Base-by-base conservation (phyloP, 2,329 filamentous ascomycete genomes). In the Ophiostoma sp. region DNA sequence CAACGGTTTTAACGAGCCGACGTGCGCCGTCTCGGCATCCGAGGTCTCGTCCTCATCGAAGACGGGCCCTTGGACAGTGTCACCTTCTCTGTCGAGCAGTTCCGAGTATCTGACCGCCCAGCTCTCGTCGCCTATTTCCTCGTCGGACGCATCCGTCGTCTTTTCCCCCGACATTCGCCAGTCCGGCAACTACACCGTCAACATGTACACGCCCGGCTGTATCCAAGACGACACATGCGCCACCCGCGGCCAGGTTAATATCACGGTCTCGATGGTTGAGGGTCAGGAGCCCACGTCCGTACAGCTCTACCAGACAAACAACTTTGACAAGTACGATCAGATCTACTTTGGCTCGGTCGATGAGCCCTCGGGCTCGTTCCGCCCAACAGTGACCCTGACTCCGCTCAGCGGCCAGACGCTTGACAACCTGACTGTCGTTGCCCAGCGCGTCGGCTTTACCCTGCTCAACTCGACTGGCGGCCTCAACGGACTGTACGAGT, bases 281-380 rank as follows among this genome's bases (percentile, higher is more conserved):
- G 76, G 77, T 47, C 81, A 85, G 5, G 82, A 88, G 69, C 83
- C 85, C 41, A 86, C 83, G 0, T 83, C 85, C 0, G 66, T 71
- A 9, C 69, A 71, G 58, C 80, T 97, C 7, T 96, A 85, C 76
- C 95, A 99, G 78, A 97, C 93, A 18, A 99, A 99, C 79, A 85
- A 96, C 76, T 96, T 89, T 77, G 94, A 98, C 81, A 99, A 99
- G 78, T 98, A 96, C 75, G 95, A 99, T 76, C 88, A 91, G 73
- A 88, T 99, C 69, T 97, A 93, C 78, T 90, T 89, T 72, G 95
- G 93, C 64, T 87, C 87, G 72, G 87, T 99, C 67, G 92, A 98
- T 75, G 88, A 88, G 67, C 87, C 85, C 67, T 89, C 86, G 9
- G 81, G 80, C 71, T 85, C 84, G 27, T 97, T 97, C 81, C 88